Evolutionary conservation across 2,329 filamentous ascomycete species (phyloP), one percentile per base, ranked within the genome.

Genomic region (Monilinia aucupariae): DNA sequence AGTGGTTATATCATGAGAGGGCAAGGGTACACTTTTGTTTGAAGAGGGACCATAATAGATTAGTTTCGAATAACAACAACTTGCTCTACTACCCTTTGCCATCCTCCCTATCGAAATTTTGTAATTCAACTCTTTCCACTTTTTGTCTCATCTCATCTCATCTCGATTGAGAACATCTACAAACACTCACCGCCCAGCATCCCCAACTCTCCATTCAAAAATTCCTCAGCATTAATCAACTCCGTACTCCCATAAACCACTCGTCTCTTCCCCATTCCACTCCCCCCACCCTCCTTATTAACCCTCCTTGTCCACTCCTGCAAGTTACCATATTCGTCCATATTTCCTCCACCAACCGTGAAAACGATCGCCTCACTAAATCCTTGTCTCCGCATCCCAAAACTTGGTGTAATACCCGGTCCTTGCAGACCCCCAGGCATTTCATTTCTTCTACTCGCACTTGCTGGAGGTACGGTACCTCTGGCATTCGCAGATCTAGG

Each of bases 281-380:
- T 77, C 3, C 74, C 71, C 4, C 71, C 72, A 7, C 85, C 85
- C 4, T 91, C 92, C 7, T 34, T 54, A 61, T 61, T 61, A 49
- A 54, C 47, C 68, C 93, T 83, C 75, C 85, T 86, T 6, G 93
- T 91, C 94, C 94, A 99, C 73, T 97, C 94, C 74, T 96, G 91
- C 74, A 99, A 75, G 76, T 99, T 99, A 25, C 92, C 93, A 74
- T 97, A 99, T 75, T 99, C 94, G 70, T 99, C 94, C 90, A 99
- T 97, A 74, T 92, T 97, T 49, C 94, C 94, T 53, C 96, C 94
- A 4, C 94, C 94, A 3, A 96, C 91, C 0, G 91, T 93, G 73
- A 97, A 96, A n/a, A 96, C 91, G 61, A 96, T 88, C 1, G 91
- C 90, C 72, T 96, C 92, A 55, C 85, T 90, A 76, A 93, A 97